Evolutionary conservation across 106 monocot species (phyloP), one percentile per base, ranked within the genome.

Genomic region (Allium cepa): DNA sequence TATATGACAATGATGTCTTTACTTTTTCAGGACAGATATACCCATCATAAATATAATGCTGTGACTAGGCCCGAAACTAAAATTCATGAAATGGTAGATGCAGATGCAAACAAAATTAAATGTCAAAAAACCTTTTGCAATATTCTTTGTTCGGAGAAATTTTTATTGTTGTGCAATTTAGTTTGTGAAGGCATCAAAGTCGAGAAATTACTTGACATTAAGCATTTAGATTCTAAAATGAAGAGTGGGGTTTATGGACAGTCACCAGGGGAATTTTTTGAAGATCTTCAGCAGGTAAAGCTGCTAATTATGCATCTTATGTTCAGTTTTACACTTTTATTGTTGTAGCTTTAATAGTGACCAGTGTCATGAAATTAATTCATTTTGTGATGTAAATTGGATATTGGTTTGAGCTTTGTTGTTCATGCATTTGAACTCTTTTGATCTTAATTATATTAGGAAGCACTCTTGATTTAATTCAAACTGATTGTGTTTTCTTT

Each of bases 221-320:
- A 70, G 36, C 53, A 55, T 51, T 76, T 94, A 8, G 78, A 84
- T 61, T 71, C 76, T 51, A 90, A 78, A 56, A 72, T 90, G 90
- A 83, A 79, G 72, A 82, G 67, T 77, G 79, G 87, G 15, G 77
- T 60, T 53, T 85, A 90, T 74, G 90, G 76, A 13, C 78, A 67
- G 26, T 70, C 77, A 6, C 71, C 75, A n/a, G 62, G 68, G 36
- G 67, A 66, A 61, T 82, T 90, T 78, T 71, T 74, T 69, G 68
- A 82, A 75, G 87, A 94, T 76, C 69, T 94, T 62, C 86, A 84
- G 49, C 82, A 80, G 86, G 94, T 94, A 87, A 11, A 22, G 6
- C 46, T 22, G 17, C 68, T 55, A 22, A 22, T 22, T 22, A 22
- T 22, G 22, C 22, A 22, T 22, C 22, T 22, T 22, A 22, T 22